phyloP scores from a whole-genome alignment of 2,329 filamentous ascomycete species.

The Sclerotinia borealis region DNA sequence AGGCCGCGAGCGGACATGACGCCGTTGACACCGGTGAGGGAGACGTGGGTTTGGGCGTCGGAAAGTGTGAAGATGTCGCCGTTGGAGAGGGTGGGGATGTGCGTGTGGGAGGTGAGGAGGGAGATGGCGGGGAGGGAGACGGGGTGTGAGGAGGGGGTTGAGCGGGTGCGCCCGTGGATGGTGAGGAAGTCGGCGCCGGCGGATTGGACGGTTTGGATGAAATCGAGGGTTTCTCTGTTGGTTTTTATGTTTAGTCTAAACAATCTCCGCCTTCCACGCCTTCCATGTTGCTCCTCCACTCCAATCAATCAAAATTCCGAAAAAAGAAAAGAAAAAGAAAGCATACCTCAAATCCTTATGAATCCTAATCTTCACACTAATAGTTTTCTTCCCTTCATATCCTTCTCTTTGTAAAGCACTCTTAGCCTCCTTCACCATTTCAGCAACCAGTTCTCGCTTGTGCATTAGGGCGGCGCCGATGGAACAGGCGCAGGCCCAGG shows the following conservation, averaged over 20 bases:
- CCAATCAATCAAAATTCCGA: too few species aligned
- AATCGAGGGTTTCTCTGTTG: slow-evolving; percentile 45
- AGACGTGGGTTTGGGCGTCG: slow-evolving; percentile 33
- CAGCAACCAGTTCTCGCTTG: slow-evolving; percentile 55
- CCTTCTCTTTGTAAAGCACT: slow-evolving; percentile 45
- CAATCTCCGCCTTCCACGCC: fast-evolving
- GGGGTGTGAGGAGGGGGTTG: slow-evolving; percentile 54
- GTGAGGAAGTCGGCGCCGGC: slow-evolving; percentile 61
- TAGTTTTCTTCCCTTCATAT: slow-evolving; percentile 43
- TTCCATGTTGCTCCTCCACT: not conserved
- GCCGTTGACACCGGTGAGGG: slow-evolving; percentile 43
- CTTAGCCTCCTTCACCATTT: slow-evolving; percentile 57
- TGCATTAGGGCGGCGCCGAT: slow-evolving; percentile 67
- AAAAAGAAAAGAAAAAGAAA: not conserved
- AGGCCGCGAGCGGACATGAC: slow-evolving; percentile 67
- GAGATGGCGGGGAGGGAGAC: slow-evolving; percentile 57
- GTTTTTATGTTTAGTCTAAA: not conserved
- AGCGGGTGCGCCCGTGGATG: slow-evolving; percentile 59
- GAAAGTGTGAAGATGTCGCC: slow-evolving; percentile 59
- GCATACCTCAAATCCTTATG: slow-evolving; percentile 51
- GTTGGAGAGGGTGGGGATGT: slow-evolving; percentile 60
- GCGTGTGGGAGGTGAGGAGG: slow-evolving; percentile 38
- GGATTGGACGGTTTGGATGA: slow-evolving; percentile 55
- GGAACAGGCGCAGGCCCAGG: slow-evolving; percentile 63
- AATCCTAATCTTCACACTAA: slow-evolving; percentile 66